phyloP scores from a whole-genome alignment of 2,329 filamentous ascomycete genomes.

The Pseudocercospora crystallina region DNA sequence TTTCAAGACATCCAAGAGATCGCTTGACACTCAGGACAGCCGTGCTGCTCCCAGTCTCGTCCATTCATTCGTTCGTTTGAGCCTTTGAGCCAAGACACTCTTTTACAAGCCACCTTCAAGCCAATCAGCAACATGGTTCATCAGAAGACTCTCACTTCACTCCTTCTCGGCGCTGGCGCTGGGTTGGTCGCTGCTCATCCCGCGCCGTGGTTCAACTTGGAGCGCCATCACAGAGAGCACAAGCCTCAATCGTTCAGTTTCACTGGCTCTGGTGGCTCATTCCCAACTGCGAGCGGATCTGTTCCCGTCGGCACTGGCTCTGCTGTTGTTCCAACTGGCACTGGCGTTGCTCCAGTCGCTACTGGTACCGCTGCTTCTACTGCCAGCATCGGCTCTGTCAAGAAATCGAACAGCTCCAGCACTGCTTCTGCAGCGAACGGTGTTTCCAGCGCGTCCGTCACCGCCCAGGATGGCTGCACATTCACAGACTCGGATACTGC shows the following conservation, averaged over 20 bases:
- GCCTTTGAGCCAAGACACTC: constrained; percentile 12
- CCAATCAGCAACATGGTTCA: constrained; percentile 16
- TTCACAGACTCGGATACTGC: constrained; percentile 21
- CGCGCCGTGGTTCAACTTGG: constrained; percentile 4
- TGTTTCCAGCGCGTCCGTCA: constrained; percentile 4
- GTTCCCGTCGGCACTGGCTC: constrained; percentile 7
- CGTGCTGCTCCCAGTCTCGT: constrained; percentile 10
- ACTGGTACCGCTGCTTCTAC: not conserved
- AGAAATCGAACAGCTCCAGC: constrained; percentile 2
- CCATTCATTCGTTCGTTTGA: constrained; percentile 12
- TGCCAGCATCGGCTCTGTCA: not conserved
- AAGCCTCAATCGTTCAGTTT: not conserved
- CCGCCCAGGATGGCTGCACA: constrained; percentile 17
- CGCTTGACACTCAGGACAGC: constrained; percentile 15
- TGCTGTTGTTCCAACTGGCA: constrained; percentile 3
- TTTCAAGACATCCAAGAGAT: constrained; percentile 11
- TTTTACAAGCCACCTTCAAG: constrained; percentile 7
- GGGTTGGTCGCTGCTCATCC: constrained; percentile 18
- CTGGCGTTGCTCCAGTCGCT: not conserved
- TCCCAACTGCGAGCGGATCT: constrained; percentile 5
- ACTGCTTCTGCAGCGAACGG: constrained; percentile 1
- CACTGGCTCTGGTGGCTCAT: not conserved
- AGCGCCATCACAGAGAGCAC: constrained; percentile 5
- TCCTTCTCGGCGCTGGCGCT: constrained; percentile 21
- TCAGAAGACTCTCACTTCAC: constrained; percentile 18